Evolutionary conservation across 371 early-diverging fungal species (phyloP), one percentile per base, ranked within the genome.

Genomic region (Mortierella sp.): DNA sequence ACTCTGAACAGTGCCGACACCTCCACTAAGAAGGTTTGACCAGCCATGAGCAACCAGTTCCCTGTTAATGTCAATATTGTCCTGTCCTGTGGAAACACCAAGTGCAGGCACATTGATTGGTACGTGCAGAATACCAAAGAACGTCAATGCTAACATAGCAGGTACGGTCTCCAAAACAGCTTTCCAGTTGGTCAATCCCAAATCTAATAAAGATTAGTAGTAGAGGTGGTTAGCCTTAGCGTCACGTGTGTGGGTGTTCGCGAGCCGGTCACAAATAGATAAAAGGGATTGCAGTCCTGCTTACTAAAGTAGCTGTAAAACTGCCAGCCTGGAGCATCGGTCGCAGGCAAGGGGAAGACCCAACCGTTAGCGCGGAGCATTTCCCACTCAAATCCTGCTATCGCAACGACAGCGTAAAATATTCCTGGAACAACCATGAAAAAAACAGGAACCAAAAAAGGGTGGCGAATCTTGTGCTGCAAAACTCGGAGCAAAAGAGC

Each of bases 21-120:
- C 75, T 3, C 97, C 97, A 4, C 97, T 92, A 4, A 92, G 62
- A 5, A 96, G 78, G 76, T 98, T 98, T 13, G 96, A 93, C 43
- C 97, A 78, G 22, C 98, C 98, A 66, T 98, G 98, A 4, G 96
- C 96, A 7, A 96, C 88, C n/a, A 98, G 87, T 85, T 98, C 98
- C n/a, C 94, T 85, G 84, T 97, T 95, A 38, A 94, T 92, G 85
- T 97, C 94, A 19, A 98, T 90, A 70, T 92, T 87, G 77, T 96
- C 95, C 48, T 90, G 90, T 33, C 92, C 90, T 4, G 97, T 96
- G 0, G 96, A 96, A 1, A 97, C 97, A 1, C 96, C 96, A 65
- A 97, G 87, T 2, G 97, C 97, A 16, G 97, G 98, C 0, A 97
- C 95, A 68, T 94, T 95, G 74, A 94, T 94, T 10, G 99, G 98